Base-by-base conservation (phyloP, 768 basidiomycete genomes). In the Suillus cothurnatus region DNA sequence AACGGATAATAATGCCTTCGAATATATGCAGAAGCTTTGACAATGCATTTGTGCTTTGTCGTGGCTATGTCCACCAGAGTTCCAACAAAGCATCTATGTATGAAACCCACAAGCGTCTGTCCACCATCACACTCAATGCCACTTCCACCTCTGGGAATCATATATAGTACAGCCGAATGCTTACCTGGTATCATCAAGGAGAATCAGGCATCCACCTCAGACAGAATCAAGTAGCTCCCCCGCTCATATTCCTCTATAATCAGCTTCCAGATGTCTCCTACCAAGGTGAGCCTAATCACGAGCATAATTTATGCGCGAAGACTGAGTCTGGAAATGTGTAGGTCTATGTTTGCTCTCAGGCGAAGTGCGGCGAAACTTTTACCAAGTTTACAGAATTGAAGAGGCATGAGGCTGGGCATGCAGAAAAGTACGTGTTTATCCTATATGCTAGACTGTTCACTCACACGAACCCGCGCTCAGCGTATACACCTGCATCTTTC, bases 331-430 rank as follows among this genome's bases (percentile, higher is more conserved):
- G 7, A 9, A 38, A 58, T 58, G 21, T 31, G 12, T n/a, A 75
- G 74, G 47, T 34, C 23, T 62, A 47, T 53, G 0, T 63, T 2
- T 76, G 75, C 47, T 59, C 68, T 19, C 58, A 53, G 43, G 6
- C 34, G 1, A 2, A 56, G 31, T 76, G 74, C 28, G 47, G 23
- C 28, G 26, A 28, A 53, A 50, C 49, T 50, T 75, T 75, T 21
- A 19, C 28, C 12, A 75, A 38, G 39, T 55, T 64, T 6, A 64
- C 50, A 8, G 67, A 75, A 28, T 64, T 75, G 31, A 72, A 43
- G 36, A 71, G 73, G 53, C 75, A 76, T 47, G 71, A 31, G 55
- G 60, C 38, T 14, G 60, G 57, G 0, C 74, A 76, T 43, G 61
- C 66, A 1, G 56, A 64, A 12, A 62, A 57, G 72, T 73, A n/a